Conservation (phyloP, 768 basidiomycete genomes). For the Lactifluus hygrophoroides region DNA sequence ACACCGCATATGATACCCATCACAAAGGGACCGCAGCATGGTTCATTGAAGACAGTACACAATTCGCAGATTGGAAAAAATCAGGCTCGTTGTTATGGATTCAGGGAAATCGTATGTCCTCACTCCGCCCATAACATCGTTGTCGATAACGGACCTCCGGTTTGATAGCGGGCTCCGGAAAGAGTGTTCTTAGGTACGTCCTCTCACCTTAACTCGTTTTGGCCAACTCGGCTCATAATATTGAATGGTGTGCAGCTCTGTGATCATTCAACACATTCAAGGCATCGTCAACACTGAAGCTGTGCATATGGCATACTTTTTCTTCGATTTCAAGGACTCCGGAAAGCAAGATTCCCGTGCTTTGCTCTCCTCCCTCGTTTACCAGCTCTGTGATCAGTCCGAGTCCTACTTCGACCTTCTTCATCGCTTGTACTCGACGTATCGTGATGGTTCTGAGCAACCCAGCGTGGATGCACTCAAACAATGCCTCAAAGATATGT, state of each 20-base stretch:
- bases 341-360: constrained; percentile 21
- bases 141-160: not conserved
- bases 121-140: not conserved
- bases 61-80: not conserved
- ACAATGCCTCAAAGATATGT: not conserved
- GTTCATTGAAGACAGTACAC: not conserved
- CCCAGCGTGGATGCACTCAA: not conserved
- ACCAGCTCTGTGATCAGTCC: not conserved
- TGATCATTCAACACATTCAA: not conserved
- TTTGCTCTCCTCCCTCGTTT: not conserved
- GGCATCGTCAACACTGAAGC: not conserved
- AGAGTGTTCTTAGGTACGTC: not conserved
- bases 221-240: not conserved
- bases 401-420: not conserved
- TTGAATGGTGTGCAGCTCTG: not conserved
- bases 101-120: not conserved
- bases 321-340: not conserved
- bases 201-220: not conserved
- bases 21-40: not conserved
- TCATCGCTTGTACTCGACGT: not conserved
- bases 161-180: not conserved
- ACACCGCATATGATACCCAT: not conserved
- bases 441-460: not conserved
- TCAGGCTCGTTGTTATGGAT: not conserved
- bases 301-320: not conserved